Base-by-base conservation (phyloP, 2,329 filamentous ascomycete species). In the Knufia petricola region DNA sequence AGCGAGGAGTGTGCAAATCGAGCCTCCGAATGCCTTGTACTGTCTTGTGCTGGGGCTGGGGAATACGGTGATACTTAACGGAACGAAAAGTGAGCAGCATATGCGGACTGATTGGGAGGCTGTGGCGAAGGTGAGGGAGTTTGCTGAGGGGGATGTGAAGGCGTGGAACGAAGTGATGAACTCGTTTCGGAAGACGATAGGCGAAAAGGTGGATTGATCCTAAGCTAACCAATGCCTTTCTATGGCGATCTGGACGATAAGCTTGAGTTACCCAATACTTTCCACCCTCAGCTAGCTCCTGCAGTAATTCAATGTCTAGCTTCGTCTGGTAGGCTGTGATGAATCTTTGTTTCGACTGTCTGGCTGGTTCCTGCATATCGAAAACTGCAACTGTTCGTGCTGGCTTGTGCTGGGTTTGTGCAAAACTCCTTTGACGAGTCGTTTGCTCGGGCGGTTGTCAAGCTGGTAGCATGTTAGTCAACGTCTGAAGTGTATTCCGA, bases 41-140 rank as follows among this genome's bases (percentile, higher is more conserved):
- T 66, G 68, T 31, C 64, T 81, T n/a, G 71, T 81, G 2, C 63
- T 79, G 53, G 70, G 72, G 1, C 59, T 79, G 23, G 71, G 69
- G 1, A 64, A 71, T 34, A 62, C 75, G 2, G 66, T 69, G 0
- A 63, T 79, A 2, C 60, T 81, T 52, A 76, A 80, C 60, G 78
- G 78, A 2, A 81, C 76, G 2, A 79, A 69, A 19, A 74, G 72
- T 48, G 55, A 59, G 38, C 61, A 61, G 48, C 69, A 70, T 34
- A 80, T 81, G 77, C 60, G 56, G 37, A 65, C 66, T n/a, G 76
- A 80, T 61, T 58, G 78, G 45, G 63, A 65, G 7, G 71, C 70
- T 0, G 58, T 76, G 13, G 56, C 60, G 21, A 61, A 55, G 36
- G 63, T 74, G 21, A 61, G 64, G 43, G 51, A 60, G n/a, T 72